Conservation (phyloP, 257 asterid genomes). For the Nicotiana otophora region DNA sequence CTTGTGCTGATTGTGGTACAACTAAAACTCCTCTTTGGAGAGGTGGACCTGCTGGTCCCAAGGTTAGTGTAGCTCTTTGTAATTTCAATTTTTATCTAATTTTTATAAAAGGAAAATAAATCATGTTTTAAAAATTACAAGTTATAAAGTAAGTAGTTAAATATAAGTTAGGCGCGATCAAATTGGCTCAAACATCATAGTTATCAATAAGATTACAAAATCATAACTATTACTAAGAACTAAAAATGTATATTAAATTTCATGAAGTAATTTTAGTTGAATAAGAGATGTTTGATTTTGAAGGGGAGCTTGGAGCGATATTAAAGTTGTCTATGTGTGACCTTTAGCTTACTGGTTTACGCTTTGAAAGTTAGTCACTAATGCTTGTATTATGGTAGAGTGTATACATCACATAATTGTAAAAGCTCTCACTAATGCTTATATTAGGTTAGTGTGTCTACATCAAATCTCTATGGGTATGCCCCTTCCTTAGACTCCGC, state of each 20-base stretch:
- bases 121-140: not conserved
- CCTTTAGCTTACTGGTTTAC: too few relatives aligned
- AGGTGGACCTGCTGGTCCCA: conserved; percentile 99
- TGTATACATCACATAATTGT: too few relatives aligned
- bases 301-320: too few relatives aligned
- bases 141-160: not conserved
- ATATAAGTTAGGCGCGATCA: not conserved
- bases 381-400: too few relatives aligned
- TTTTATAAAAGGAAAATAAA: not conserved
- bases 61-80: conserved; percentile 32
- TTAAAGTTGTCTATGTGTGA: too few relatives aligned
- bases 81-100: not conserved
- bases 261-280: too few relatives aligned
- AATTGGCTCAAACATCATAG: not conserved
- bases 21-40: conserved; percentile 95
- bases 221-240: not conserved
- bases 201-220: not conserved
- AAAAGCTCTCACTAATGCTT: too few relatives aligned
- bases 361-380: too few relatives aligned
- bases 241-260: too few relatives aligned
- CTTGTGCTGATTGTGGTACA: conserved; percentile 92
- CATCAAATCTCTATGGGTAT: too few relatives aligned
- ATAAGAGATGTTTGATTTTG: too few relatives aligned
- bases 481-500: accelerated
- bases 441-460: too few relatives aligned